Conservation (phyloP, 2,329 filamentous ascomycete genomes). For the Cadophora luteo-olivacea region DNA sequence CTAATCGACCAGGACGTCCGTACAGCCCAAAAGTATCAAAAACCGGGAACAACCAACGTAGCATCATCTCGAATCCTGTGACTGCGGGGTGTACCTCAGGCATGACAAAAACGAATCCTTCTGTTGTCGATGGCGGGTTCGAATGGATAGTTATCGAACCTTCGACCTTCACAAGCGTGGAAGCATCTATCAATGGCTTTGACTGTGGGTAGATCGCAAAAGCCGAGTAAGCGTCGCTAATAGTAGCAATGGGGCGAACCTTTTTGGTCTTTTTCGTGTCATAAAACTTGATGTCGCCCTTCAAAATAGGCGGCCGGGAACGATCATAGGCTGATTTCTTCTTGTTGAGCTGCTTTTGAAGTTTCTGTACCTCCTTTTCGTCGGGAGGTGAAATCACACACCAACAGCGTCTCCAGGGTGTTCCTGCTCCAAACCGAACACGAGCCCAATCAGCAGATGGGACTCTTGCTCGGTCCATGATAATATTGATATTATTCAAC, state of each 20-base stretch:
- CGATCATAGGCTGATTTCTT: conserved; percentile 84
- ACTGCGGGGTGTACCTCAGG: conserved; percentile 92
- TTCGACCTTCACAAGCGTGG: conserved; percentile 92
- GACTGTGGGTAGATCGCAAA: conserved; percentile 97
- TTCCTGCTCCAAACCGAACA: conserved; percentile 93
- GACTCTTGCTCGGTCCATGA: conserved; percentile 81
- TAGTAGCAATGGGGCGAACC: conserved; percentile 85
- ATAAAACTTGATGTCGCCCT: conserved; percentile 94
- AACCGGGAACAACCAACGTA: conserved; percentile 89
- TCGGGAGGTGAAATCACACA: conserved; percentile 92
- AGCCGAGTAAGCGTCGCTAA: conserved; percentile 88
- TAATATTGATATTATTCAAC: conserved; percentile 87
- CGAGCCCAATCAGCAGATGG: conserved; percentile 92
- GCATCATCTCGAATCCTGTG: conserved; percentile 92
- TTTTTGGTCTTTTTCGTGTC: conserved; percentile 92
- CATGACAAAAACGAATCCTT: conserved; percentile 98
- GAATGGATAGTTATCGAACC: conserved; percentile 88
- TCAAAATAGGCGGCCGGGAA: conserved; percentile 68
- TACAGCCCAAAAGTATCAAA: conserved; percentile 94
- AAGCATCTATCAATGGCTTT: conserved; percentile 91
- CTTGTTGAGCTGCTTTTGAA: conserved; percentile 83
- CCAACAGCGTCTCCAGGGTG: conserved; percentile 96
- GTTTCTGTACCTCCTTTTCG: conserved; percentile 87
- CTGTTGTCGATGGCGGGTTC: conserved; percentile 75
- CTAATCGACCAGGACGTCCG: conserved; percentile 83